A percentile compares a stretch with the other conserved stretches of the same genome.
Evolutionary conservation across 257 asterid species (phyloP).

Genomic region (Pogostemon cablin): DNA sequence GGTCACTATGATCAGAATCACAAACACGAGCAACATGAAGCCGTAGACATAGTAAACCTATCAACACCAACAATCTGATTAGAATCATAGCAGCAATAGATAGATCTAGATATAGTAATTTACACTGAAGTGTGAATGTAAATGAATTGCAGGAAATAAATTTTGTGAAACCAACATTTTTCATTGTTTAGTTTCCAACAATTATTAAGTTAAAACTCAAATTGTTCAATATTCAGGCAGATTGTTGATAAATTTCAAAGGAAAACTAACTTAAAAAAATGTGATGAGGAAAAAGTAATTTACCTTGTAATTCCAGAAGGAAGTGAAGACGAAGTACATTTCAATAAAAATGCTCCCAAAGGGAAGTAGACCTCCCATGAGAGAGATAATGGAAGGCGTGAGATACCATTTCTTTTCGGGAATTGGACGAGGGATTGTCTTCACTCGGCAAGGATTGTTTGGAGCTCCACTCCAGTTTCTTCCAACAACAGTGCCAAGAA

Average conservation of each 20-base stretch:
- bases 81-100: conserved; percentile 7
- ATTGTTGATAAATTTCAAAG: background rate
- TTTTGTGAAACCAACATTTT: background rate
- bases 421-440: conserved; percentile 87
- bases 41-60: conserved; percentile 90
- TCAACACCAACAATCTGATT: conserved; percentile 26
- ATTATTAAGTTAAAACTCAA: background rate
- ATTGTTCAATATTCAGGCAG: conserved; percentile 22
- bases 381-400: conserved; percentile 68
- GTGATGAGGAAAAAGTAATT: background rate
- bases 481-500: conserved; percentile 85
- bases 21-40: conserved; percentile 81
- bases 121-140: background rate
- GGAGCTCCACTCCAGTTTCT: conserved; percentile 85
- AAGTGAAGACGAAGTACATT: conserved; percentile 90
- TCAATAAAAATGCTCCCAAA: conserved; percentile 87
- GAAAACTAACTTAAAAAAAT: background rate
- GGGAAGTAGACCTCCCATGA: conserved; percentile 91
- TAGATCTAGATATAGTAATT: background rate
- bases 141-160: background rate
- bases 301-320: conserved; percentile 96
- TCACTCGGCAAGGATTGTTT: conserved; percentile 85
- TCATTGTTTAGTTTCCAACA: conserved; percentile 5
- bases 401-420: conserved; percentile 91
- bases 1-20: conserved; percentile 77